These are phyloP conservation scores for Solanum aculeatissimum DNA, from an alignment of 305 asterid species.

Conservation along the genomic window DNA sequence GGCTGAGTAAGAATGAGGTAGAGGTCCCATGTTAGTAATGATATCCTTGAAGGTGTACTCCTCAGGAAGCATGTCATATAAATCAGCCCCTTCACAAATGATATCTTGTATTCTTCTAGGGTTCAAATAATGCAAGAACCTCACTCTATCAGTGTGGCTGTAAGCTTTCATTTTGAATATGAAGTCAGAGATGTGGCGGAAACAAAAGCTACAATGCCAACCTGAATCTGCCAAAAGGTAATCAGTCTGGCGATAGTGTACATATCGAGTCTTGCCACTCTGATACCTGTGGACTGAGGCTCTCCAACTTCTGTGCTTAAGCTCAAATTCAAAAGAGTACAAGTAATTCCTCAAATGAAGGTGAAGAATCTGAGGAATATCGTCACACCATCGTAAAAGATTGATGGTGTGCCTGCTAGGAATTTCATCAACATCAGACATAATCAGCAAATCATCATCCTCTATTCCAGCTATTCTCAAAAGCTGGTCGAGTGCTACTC, in stretches of 20 bases:
- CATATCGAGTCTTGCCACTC: conserved; percentile 48
- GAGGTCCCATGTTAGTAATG: conserved; percentile 63
- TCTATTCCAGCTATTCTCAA: conserved; percentile 58
- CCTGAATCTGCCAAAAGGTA: conserved; percentile 59
- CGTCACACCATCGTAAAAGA: conserved; percentile 67
- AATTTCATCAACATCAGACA: conserved; percentile 85
- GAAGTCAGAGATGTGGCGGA: conserved; percentile 51
- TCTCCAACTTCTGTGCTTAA: conserved; percentile 59
- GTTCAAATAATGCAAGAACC: conserved; percentile 51
- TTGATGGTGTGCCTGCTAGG: conserved; percentile 65
- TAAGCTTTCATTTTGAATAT: conserved; percentile 85
- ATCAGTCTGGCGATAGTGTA: conserved; percentile 61
- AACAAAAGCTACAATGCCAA: conserved; percentile 90
- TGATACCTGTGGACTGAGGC: conserved; percentile 62
- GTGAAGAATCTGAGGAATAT: conserved; percentile 63
- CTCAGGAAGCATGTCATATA: conserved; percentile 80
- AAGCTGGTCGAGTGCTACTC: conserved; percentile 58
- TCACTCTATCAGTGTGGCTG: conserved; percentile 62
- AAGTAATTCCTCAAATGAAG: conserved; percentile 60
- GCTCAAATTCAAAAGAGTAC: conserved; percentile 61
- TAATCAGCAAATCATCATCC: conserved; percentile 68
- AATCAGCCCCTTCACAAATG: conserved; percentile 58
- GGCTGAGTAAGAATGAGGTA: conserved; percentile 59
- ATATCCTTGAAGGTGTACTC: conserved; percentile 72
- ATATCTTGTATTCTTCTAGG: conserved; percentile 65